phyloP scores from a whole-genome alignment of 1,284 basidiomycete species.

The Trichosporon ovoides region DNA sequence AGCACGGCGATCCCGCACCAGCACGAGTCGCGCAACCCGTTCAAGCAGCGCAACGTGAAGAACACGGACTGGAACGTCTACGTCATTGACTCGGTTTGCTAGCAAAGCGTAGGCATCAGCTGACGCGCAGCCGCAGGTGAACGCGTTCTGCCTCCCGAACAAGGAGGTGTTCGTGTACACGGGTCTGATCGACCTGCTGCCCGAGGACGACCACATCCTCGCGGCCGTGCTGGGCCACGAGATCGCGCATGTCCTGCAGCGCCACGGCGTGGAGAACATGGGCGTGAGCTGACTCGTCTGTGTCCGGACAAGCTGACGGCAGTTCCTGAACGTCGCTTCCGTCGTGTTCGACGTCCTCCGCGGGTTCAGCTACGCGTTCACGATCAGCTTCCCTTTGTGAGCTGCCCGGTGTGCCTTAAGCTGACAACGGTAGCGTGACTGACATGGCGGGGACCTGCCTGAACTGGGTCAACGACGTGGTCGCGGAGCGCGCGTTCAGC shows the following conservation, averaged over 20 bases:
- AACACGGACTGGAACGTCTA: conserved; percentile 52
- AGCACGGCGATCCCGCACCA: conserved; percentile 46
- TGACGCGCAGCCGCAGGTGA: conserved; percentile 45
- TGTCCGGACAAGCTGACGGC: neutral
- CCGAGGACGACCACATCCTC: conserved; percentile 51
- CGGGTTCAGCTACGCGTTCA: conserved; percentile 53
- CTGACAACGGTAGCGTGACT: conserved; percentile 41
- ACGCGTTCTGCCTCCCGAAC: conserved; percentile 54
- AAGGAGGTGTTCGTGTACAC: conserved; percentile 54
- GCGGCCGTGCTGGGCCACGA: conserved; percentile 53
- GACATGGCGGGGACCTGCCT: conserved; percentile 51
- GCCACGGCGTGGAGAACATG: conserved; percentile 54
- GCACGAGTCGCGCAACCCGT: conserved; percentile 48
- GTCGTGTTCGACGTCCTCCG: conserved; percentile 54
- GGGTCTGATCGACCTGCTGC: conserved; percentile 50
- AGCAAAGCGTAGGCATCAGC: no score
- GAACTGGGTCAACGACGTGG: conserved; percentile 53
- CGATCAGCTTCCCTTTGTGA: conserved; percentile 52
- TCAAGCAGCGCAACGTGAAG: conserved; percentile 45
- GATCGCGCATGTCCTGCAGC: conserved; percentile 52
- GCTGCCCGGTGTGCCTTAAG: neutral
- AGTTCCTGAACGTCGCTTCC: conserved; percentile 53
- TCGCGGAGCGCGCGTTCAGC: conserved; percentile 52
- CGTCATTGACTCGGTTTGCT: conserved; percentile 50
- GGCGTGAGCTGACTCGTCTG: conserved; percentile 37